Base-by-base conservation (phyloP, 768 basidiomycete genomes). In the Royoungia palumana region DNA sequence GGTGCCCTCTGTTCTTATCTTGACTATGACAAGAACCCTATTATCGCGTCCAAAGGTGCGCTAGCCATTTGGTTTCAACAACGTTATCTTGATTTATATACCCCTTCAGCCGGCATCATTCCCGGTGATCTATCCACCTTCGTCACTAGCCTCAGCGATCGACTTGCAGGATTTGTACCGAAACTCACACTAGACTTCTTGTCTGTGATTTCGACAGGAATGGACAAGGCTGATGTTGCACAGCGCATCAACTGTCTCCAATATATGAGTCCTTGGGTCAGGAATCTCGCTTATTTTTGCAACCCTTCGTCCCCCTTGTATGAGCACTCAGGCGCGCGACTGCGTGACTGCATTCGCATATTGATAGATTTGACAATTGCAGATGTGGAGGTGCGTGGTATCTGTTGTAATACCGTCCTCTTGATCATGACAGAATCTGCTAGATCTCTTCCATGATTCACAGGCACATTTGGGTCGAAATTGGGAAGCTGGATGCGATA, bases 231-330 rank as follows among this genome's bases (percentile, higher is more conserved):
- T 12, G 61, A 62, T 20, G 59, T 68, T 3, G 60, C 70, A 1
- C 84, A 87, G 41, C 82, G 84, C 34, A 81, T 89, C 35, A 79
- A 77, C 51, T 91, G 85, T 59, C 64, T 94, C 19, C 82, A 87
- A 50, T 94, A 92, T 60, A 76, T 95, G 75, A 81, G 78, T 35
- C 92, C 94, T 4, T 96, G 93, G 94, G 79, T 95, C 35, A 83
- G 78, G 63, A 94, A 94, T 59, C 73, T 96, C 2, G 73, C 79
- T 3, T 66, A 73, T 13, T 94, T 89, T 54, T 77, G 79, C 22
- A 85, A 85, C 56, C 83, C 90, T 1, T 79, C 82, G 3, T 77
- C 77, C 54, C 60, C 76, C n/a, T 70, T 86, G 27, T 88, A 80
- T 49, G 86, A 89, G 46, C 78, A 81, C 24, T 84, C 86, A 1